Percentiles rank a stretch among this genome's conserved stretches.
These are phyloP conservation scores for Acrodontium crateriforme DNA, from an alignment of 2,329 filamentous ascomycete genomes.

Conservation along the genomic window DNA sequence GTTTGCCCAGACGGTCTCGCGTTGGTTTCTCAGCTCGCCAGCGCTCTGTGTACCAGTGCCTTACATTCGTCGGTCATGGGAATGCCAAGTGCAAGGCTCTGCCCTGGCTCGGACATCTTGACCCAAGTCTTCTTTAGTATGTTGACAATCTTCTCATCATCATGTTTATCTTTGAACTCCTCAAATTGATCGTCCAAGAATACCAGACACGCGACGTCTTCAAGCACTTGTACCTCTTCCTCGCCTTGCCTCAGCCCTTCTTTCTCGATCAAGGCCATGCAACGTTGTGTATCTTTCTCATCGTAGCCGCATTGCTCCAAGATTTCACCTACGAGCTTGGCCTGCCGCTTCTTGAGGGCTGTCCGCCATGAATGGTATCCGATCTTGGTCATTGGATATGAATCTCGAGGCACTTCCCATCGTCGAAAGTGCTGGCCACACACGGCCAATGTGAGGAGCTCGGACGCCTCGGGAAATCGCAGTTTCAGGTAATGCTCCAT, in stretches of 20 bases:
- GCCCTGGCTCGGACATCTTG: constrained; percentile 55
- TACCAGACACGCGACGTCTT: constrained; percentile 77
- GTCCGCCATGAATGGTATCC: constrained; percentile 74
- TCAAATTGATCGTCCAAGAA: constrained; percentile 82
- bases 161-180: constrained; percentile 57
- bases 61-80: constrained; percentile 49
- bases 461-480: constrained; percentile 48
- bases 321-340: constrained; percentile 43
- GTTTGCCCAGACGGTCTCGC: no score
- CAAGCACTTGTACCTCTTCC: constrained; percentile 58
- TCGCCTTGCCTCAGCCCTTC: constrained; percentile 52
- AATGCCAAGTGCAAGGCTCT: constrained; percentile 51
- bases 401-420: constrained; percentile 67
- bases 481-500: constrained; percentile 61
- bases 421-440: constrained; percentile 74
- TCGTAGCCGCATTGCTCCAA: constrained; percentile 39
- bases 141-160: constrained; percentile 62
- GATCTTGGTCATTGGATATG: constrained; percentile 58
- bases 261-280: constrained; percentile 64
- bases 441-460: constrained; percentile 58
- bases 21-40: constrained; percentile 28
- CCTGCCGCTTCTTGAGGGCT: constrained; percentile 58
- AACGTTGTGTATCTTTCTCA: constrained; percentile 42
- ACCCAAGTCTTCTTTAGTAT: constrained; percentile 63
- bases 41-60: constrained; percentile 48